Evolutionary conservation across 257 asterid species (phyloP), one percentile per base, ranked within the genome.

Genomic region (Perilla frutescens): DNA sequence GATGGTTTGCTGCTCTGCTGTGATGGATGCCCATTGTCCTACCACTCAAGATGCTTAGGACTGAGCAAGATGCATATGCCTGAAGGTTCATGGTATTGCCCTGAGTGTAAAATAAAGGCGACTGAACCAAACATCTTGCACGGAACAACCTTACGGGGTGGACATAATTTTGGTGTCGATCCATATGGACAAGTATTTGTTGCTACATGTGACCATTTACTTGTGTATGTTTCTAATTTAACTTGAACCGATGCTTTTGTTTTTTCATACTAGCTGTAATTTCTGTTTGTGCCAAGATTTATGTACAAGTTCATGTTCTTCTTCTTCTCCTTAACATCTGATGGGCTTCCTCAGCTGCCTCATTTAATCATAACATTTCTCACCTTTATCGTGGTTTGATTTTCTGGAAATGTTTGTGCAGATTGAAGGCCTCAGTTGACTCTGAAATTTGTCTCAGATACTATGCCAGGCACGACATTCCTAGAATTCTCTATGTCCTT

Each of bases 61-160:
- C 80, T 91, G 82, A 78, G 74, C 85, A 91, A 88, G 80, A 76
- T 83, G 93, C 83, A 78, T 77, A 82, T 91, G 84, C 88, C 96
- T n/a, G 89, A 86, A 65, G 96, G 95, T 60, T 77, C 92, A 54
- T 91, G 97, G 97, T 88, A 85, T 81, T 91, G 97, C 77, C 96
- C 97, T 1, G 97, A 91, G 84, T 91, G 97, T 81, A 77, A 77
- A 68, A 82, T 88, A 50, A 87, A 85, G 79, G 85, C 80, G 64
- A 65, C 82, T 11, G 93, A 87, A 50, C 97, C 96, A 47, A 79
- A 74, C 55, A 71, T 86, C 31, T 50, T 70, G 66, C 83, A 82
- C 70, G 93, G 86, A 69, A 84, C 92, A 71, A 51, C 85, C 64
- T 76, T 91, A 70, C 81, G 74, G 60, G 96, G 93, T 80, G 91